Evolutionary conservation across 2,329 filamentous ascomycete species (phyloP).

Genomic region (Arachnomyces sp.): DNA sequence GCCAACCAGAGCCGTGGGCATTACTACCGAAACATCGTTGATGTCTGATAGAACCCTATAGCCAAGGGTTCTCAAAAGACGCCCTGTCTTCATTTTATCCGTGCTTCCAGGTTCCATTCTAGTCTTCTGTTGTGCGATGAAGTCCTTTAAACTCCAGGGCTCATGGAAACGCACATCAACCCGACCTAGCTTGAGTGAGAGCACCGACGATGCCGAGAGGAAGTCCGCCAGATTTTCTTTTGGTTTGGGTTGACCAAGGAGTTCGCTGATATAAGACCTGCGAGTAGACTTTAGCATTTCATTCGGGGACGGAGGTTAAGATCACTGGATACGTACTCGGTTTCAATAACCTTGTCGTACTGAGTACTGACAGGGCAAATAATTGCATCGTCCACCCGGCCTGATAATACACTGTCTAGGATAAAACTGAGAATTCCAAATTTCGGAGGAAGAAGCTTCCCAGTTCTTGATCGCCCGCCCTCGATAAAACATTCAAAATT

Average conservation of each 20-base stretch:
- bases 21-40: conserved; percentile 91
- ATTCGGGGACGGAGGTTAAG: background rate
- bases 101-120: conserved; percentile 36
- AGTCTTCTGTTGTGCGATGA: conserved; percentile 63
- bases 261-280: conserved; percentile 81
- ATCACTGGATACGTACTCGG: conserved; percentile 47
- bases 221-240: conserved; percentile 92
- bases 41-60: conserved; percentile 92
- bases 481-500: conserved; percentile 98
- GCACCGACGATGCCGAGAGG: conserved; percentile 76
- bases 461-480: conserved; percentile 83
- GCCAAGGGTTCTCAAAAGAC: conserved; percentile 75
- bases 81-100: conserved; percentile 47
- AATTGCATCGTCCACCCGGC: conserved; percentile 80
- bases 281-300: conserved; percentile 9
- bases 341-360: conserved; percentile 98
- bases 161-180: conserved; percentile 96
- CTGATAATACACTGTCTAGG: conserved; percentile 80
- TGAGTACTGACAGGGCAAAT: conserved; percentile 95
- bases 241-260: conserved; percentile 88
- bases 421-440: conserved; percentile 92
- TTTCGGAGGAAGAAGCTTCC: conserved; percentile 87
- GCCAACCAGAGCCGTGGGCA: conserved; percentile 94
- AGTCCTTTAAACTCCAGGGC: conserved; percentile 82
- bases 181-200: conserved; percentile 80